Conservation (phyloP, 768 basidiomycete species). For the Wakefieldia striispora region DNA sequence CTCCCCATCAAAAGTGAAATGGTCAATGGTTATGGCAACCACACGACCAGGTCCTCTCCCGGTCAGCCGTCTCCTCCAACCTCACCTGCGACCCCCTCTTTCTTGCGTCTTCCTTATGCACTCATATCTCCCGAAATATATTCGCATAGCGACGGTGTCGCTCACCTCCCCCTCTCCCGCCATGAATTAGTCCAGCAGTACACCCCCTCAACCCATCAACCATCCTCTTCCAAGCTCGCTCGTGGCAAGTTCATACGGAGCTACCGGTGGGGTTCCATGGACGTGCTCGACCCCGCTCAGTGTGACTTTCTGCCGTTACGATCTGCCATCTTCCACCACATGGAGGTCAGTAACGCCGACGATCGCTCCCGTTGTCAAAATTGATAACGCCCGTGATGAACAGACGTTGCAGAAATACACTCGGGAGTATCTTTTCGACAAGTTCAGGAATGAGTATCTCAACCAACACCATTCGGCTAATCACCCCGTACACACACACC, state of each 20-base stretch:
- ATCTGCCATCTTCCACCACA: slow-evolving; percentile 80
- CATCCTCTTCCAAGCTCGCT: slow-evolving; percentile 43
- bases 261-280: slow-evolving; percentile 84
- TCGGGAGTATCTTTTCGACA: slow-evolving; percentile 77
- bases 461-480: slow-evolving; percentile 50
- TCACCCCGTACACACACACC: slow-evolving; percentile 43
- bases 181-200: slow-evolving; percentile 76
- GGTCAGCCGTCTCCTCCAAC: slow-evolving; percentile 61
- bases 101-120: slow-evolving; percentile 76
- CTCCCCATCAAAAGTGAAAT: slow-evolving; percentile 49
- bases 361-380: slow-evolving; percentile 11
- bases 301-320: slow-evolving; percentile 80
- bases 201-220: slow-evolving; percentile 52
- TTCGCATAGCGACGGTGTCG: slow-evolving; percentile 80
- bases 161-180: slow-evolving; percentile 53
- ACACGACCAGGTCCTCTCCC: slow-evolving; percentile 51
- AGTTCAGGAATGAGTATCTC: slow-evolving; percentile 62
- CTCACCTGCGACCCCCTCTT: slow-evolving; percentile 59
- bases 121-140: slow-evolving; percentile 82
- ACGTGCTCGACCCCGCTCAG: slow-evolving; percentile 75
- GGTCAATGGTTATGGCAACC: slow-evolving; percentile 49
- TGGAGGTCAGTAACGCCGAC: slow-evolving; percentile 61
- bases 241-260: slow-evolving; percentile 66
- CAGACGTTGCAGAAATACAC: slow-evolving; percentile 87
- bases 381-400: slow-evolving; percentile 23